These are phyloP conservation scores for Triglochin maritima DNA, from an alignment of 106 monocot genomes.

Conservation along the genomic window DNA sequence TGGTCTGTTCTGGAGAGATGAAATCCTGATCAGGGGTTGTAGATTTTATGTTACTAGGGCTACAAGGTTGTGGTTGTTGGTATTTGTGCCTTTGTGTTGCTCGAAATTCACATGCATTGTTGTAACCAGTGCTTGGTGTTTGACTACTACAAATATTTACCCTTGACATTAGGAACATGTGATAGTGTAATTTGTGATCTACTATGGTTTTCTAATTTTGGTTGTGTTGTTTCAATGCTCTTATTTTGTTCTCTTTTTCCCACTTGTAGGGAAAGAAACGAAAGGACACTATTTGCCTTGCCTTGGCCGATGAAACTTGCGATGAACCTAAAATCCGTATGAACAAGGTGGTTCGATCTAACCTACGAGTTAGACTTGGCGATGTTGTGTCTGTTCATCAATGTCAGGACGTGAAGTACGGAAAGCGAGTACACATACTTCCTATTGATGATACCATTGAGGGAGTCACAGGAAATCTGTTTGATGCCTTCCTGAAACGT, in stretches of 20 bases:
- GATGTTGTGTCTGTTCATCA: conserved; percentile 24
- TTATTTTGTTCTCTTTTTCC: not conserved
- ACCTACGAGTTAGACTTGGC: conserved; percentile 24
- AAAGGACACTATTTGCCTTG: conserved; percentile 26
- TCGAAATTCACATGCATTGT: too few species aligned
- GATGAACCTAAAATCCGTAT: conserved; percentile 22
- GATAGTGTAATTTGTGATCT: not conserved
- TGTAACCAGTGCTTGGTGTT: too few species aligned
- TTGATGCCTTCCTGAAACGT: conserved; percentile 29
- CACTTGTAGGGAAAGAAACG: conserved; percentile 23
- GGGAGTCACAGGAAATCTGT: conserved; percentile 27
- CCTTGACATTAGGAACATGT: too few species aligned
- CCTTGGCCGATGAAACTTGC: conserved; percentile 19
- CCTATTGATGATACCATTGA: conserved; percentile 31
- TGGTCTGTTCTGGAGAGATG: too few species aligned
- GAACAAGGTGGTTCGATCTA: conserved; percentile 28
- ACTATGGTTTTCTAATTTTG: not conserved
- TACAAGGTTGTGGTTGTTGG: too few species aligned
- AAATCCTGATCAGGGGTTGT: too few species aligned
- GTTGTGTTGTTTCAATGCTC: too few species aligned
- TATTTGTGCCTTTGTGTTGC: too few species aligned
- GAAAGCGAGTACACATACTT: conserved; percentile 18
- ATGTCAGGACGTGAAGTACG: conserved; percentile 21
- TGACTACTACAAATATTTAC: too few species aligned
- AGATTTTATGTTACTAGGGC: too few species aligned